Conservation (phyloP, 768 basidiomycete species). For the Suillus variegatus region DNA sequence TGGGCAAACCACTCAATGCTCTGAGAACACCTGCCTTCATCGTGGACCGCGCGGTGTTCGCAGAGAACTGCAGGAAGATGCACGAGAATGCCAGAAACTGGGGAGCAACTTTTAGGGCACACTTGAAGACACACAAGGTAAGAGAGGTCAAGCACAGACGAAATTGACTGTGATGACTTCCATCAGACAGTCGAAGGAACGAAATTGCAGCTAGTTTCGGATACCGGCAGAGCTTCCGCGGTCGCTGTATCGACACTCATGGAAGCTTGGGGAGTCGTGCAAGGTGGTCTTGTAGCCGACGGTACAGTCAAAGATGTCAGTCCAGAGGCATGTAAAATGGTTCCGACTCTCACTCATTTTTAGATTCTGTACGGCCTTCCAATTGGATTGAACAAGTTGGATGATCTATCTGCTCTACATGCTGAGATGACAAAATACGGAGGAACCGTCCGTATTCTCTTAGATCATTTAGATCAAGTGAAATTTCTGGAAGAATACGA, state of each 20-base stretch:
- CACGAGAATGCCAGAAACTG: slow-evolving; percentile 63
- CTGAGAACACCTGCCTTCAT: slow-evolving; percentile 79
- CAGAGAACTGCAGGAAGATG: slow-evolving; percentile 74
- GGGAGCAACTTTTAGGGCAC: slow-evolving; percentile 75
- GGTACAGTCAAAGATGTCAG: slow-evolving; percentile 78
- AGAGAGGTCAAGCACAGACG: slow-evolving; percentile 1
- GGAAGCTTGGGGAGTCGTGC: slow-evolving; percentile 78
- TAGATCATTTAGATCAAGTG: slow-evolving; percentile 79
- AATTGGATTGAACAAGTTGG: slow-evolving; percentile 66
- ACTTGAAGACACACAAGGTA: slow-evolving; percentile 86
- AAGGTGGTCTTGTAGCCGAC: slow-evolving; percentile 67
- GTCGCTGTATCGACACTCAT: slow-evolving; percentile 81
- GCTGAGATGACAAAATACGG: slow-evolving; percentile 54
- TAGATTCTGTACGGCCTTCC: slow-evolving; percentile 86
- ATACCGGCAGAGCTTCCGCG: slow-evolving; percentile 52
- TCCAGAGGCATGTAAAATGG: slow-evolving; percentile 10
- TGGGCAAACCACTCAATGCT: slow-evolving; percentile 53
- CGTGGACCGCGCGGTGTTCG: slow-evolving; percentile 73
- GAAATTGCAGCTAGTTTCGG: slow-evolving; percentile 62
- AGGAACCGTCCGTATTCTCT: slow-evolving; percentile 64
- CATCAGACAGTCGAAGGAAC: slow-evolving; percentile 74
- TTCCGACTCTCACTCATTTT: slow-evolving; percentile 7
- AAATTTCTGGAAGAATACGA: slow-evolving; percentile 64
- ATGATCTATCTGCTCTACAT: slow-evolving; percentile 63
- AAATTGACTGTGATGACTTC: slow-evolving; percentile 10